Percentiles rank a stretch among this genome's conserved stretches.
Conservation (phyloP, 441 rosid genomes). For the Euphorbia schlechtendalii region DNA sequence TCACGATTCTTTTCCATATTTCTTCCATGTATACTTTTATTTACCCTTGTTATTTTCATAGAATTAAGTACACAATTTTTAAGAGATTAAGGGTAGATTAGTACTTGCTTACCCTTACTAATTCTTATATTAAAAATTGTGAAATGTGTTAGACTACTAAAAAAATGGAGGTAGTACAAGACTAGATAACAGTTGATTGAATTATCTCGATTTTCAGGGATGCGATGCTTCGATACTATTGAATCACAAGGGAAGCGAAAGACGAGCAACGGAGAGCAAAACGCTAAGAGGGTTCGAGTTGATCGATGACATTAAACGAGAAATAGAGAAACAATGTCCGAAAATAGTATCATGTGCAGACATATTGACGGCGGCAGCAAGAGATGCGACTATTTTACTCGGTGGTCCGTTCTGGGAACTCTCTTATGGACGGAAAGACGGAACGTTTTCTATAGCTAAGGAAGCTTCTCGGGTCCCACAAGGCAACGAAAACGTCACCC, state of each 20-base stretch:
- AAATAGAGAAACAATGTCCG: slow-evolving; percentile 35
- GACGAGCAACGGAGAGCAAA: slow-evolving; percentile 33
- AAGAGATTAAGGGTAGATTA: too few relatives aligned
- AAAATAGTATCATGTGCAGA: slow-evolving; percentile 43
- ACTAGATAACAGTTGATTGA: too few relatives aligned
- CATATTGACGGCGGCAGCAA: slow-evolving; percentile 41
- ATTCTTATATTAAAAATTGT: too few relatives aligned
- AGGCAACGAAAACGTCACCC: slow-evolving; percentile 39
- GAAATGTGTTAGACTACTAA: too few relatives aligned
- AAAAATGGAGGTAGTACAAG: too few relatives aligned
- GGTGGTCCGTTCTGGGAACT: slow-evolving; percentile 58
- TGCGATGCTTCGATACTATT: slow-evolving; percentile 45
- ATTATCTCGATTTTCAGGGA: slow-evolving; percentile 24
- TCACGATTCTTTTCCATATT: too few relatives aligned
- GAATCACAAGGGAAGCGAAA: slow-evolving; percentile 39
- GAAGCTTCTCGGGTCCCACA: slow-evolving; percentile 44
- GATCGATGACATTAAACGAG: slow-evolving; percentile 39
- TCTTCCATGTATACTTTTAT: too few relatives aligned
- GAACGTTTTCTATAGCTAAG: slow-evolving; percentile 28
- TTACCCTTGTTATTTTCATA: too few relatives aligned
- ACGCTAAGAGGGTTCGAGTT: slow-evolving; percentile 38
- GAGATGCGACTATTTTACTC: slow-evolving; percentile 39
- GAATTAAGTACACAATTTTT: too few relatives aligned
- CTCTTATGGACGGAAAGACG: slow-evolving; percentile 42
- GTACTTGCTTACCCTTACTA: too few relatives aligned